Evolutionary conservation across 2,329 filamentous ascomycete genomes (phyloP).

Genomic region (Stachybotrys chartarum): DNA sequence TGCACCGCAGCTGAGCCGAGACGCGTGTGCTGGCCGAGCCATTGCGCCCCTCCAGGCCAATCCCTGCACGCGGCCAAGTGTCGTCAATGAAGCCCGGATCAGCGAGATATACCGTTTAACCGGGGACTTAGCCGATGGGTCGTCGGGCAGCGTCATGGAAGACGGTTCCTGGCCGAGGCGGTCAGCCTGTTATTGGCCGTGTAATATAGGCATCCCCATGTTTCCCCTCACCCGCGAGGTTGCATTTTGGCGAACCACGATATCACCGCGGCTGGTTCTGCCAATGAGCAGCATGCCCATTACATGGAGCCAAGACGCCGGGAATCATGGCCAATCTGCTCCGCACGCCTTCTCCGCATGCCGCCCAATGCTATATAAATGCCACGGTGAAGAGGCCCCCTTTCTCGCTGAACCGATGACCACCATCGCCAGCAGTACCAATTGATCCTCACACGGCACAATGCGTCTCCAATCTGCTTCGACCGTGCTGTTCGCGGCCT

Average conservation of each 20-base stretch:
- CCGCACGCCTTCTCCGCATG: not conserved
- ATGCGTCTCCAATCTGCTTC: not conserved
- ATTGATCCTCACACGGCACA: not conserved
- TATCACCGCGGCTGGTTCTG: not conserved
- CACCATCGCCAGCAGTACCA: not conserved
- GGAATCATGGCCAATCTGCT: not conserved
- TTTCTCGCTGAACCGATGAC: not conserved
- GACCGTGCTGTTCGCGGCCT: conserved; percentile 14
- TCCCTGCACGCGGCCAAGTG: not conserved
- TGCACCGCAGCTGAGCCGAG: not conserved
- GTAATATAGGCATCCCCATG: not conserved
- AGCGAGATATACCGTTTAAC: not conserved
- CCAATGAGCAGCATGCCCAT: not conserved
- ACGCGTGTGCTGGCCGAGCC: not conserved
- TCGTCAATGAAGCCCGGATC: too few relatives aligned
- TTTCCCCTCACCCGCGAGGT: not conserved
- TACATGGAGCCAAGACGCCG: not conserved
- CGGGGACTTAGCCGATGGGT: not conserved
- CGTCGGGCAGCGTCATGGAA: not conserved
- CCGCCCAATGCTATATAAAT: not conserved
- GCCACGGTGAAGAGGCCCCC: not conserved
- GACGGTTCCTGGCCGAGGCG: not conserved
- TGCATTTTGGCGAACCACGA: not conserved
- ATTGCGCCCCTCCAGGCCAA: not conserved
- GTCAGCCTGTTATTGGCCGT: not conserved